Percentiles rank a stretch among this genome's conserved stretches.
Evolutionary conservation across 164 flowering plant species (phyloP).

Genomic region (Hamamelis virginiana): DNA sequence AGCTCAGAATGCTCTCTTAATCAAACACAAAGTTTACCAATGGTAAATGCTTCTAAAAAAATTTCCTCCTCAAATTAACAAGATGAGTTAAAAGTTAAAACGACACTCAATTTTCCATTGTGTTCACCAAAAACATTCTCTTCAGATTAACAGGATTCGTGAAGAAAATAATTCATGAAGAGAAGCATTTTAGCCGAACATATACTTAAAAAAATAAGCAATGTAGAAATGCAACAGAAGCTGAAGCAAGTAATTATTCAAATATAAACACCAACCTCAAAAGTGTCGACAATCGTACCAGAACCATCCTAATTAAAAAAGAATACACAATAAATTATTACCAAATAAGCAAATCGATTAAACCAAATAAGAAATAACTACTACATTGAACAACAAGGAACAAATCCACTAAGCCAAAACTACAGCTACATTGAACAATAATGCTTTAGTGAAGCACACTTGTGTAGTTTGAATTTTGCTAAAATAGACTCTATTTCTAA

Average conservation of each 20-base stretch:
- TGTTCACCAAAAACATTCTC: too few species aligned
- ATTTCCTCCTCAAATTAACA: neutral
- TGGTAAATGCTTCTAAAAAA: too few species aligned
- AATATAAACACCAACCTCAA: slow-evolving; percentile 39
- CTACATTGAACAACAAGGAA: neutral
- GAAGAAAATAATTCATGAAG: neutral
- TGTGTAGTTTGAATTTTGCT: too few species aligned
- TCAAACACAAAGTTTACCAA: neutral
- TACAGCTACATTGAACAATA: neutral
- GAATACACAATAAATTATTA: neutral
- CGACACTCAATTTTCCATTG: neutral
- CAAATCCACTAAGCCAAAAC: slow-evolving; percentile 9
- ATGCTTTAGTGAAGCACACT: too few species aligned
- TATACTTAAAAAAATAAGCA: too few species aligned
- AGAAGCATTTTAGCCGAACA: neutral
- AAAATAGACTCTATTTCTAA: too few species aligned
- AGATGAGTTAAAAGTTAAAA: neutral
- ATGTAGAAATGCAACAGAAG: neutral
- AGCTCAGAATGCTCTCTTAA: neutral
- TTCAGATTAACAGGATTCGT: neutral
- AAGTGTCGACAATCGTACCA: slow-evolving; percentile 30
- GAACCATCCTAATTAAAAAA: slow-evolving; percentile 53
- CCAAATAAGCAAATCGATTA: neutral
- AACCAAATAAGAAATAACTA: neutral
- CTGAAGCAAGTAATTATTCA: neutral